These are phyloP conservation scores for Umbelopsis isabellina DNA, from an alignment of 192 early-diverging fungal species.

Conservation along the genomic window DNA sequence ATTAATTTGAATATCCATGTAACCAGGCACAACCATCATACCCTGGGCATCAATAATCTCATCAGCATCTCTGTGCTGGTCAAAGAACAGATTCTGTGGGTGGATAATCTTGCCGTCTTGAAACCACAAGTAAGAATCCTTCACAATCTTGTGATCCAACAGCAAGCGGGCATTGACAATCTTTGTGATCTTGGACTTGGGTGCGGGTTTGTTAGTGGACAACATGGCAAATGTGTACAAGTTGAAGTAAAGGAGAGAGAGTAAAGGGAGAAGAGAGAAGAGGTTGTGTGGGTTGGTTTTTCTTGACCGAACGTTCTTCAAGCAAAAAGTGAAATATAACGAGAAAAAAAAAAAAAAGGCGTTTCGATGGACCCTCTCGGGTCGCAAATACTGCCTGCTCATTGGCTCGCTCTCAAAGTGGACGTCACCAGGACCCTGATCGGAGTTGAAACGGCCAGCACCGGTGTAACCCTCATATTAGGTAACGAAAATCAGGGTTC, in stretches of 20 bases:
- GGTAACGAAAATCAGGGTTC: slow-evolving; percentile 5
- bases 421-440: slow-evolving; percentile 23
- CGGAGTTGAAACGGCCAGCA: neutral
- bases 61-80: slow-evolving; percentile 64
- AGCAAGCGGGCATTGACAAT: slow-evolving; percentile 80
- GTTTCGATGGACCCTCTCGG: neutral
- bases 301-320: no score
- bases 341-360: slow-evolving; percentile 16
- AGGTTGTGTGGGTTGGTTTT: no score
- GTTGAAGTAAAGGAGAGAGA: neutral
- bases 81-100: slow-evolving; percentile 72
- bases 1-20: slow-evolving; percentile 82
- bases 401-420: neutral
- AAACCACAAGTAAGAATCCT: slow-evolving; percentile 73
- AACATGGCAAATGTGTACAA: neutral
- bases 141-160: slow-evolving; percentile 73
- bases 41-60: slow-evolving; percentile 73
- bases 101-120: slow-evolving; percentile 80
- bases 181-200: slow-evolving; percentile 55
- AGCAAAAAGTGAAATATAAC: neutral
- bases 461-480: neutral
- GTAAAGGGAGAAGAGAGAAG: neutral
- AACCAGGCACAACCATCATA: slow-evolving; percentile 76
- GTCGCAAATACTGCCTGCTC: neutral
- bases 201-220: neutral